Evolutionary conservation across 2,329 filamentous ascomycete genomes (phyloP).

Genomic region (Xylaria hypoxylon): DNA sequence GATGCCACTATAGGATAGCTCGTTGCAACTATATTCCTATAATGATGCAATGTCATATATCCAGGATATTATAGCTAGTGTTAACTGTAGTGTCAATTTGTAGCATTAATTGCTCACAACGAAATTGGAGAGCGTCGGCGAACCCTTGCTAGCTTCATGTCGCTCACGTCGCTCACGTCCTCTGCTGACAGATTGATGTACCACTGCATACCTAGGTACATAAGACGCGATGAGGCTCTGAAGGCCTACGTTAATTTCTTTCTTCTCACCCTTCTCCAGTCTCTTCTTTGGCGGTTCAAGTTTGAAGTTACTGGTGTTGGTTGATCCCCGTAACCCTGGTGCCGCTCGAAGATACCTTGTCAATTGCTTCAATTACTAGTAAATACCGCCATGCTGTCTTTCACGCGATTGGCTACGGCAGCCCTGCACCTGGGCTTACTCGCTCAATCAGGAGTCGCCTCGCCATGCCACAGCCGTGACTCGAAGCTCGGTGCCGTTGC

Average conservation of each 20-base stretch:
- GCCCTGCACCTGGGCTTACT: constrained; percentile 42
- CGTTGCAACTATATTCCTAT: constrained; percentile 26
- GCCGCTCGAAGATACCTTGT: constrained; percentile 9
- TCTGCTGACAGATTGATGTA: no score
- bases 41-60: constrained; percentile 35
- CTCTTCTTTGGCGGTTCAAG: constrained; percentile 18
- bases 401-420: constrained; percentile 39
- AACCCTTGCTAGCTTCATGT: constrained; percentile 34
- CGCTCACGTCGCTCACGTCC: constrained; percentile 17
- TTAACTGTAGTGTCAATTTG: background rate
- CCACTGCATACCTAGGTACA: constrained; percentile 13
- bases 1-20: constrained; percentile 23
- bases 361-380: constrained; percentile 6
- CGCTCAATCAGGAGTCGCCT: constrained; percentile 37
- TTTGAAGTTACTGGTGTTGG: constrained; percentile 4
- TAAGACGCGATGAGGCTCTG: constrained; percentile 30
- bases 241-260: background rate
- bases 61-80: constrained; percentile 2
- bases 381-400: constrained; percentile 42
- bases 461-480: constrained; percentile 29
- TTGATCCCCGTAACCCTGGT: constrained; percentile 4
- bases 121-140: constrained; percentile 16
- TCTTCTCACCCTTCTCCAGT: constrained; percentile 6
- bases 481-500: constrained; percentile 71
- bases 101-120: constrained; percentile 1